phyloP scores from a whole-genome alignment of 2,329 filamentous ascomycete genomes.

The Arthrobotrys pseudoclavata region DNA sequence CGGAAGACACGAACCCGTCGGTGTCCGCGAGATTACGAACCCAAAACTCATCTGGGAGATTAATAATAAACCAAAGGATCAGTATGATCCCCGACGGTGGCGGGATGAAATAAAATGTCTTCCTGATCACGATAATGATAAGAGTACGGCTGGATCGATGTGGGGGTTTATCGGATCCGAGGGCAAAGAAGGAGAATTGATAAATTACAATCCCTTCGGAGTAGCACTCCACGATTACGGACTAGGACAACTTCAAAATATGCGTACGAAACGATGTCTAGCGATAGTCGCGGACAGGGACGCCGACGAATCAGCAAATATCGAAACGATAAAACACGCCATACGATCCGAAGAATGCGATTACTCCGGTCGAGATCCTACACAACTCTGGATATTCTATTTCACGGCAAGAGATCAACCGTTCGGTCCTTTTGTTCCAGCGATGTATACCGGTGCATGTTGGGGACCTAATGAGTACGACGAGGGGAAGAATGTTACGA shows the following conservation, averaged over 20 bases:
- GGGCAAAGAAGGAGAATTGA: conserved; percentile 17
- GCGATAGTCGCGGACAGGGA: conserved; percentile 3
- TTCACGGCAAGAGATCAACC: conserved; percentile 20
- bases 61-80: neutral
- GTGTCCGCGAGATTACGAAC: neutral
- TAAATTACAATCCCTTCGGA: conserved; percentile 21
- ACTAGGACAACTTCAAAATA: conserved; percentile 30
- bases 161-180: conserved; percentile 38
- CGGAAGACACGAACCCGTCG: conserved; percentile 20
- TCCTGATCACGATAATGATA: conserved; percentile 14
- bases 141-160: neutral
- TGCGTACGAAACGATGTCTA: conserved; percentile 29
- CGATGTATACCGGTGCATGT: conserved; percentile 27
- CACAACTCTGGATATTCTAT: conserved; percentile 43
- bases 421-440: conserved; percentile 40
- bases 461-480: neutral
- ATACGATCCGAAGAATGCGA: conserved; percentile 35
- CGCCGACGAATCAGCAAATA: neutral
- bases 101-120: conserved; percentile 20
- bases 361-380: conserved; percentile 11
- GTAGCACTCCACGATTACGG: conserved; percentile 37
- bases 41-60: conserved; percentile 10
- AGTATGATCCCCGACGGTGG: conserved; percentile 26
- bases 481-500: neutral
- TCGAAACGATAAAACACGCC: conserved; percentile 14